Conservation (phyloP, 441 rosid species). For the Macaranga tanarius region DNA sequence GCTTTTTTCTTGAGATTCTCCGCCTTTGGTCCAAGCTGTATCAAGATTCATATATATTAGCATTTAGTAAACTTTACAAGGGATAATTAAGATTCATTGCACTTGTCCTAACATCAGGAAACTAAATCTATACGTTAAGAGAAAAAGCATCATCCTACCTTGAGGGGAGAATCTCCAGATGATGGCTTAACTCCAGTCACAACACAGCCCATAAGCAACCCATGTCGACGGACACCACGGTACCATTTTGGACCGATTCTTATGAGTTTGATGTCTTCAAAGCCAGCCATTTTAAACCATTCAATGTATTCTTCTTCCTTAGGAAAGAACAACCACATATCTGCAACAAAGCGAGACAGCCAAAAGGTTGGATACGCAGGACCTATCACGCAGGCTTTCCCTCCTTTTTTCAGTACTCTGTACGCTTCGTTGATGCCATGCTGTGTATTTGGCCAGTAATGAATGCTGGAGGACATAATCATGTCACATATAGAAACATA, state of each 20-base stretch:
- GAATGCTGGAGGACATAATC: conserved; percentile 54
- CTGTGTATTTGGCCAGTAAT: conserved; percentile 98
- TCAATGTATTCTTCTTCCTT: conserved; percentile 97
- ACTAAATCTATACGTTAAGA: neutral
- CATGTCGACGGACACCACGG: conserved; percentile 94
- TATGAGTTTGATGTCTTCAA: conserved; percentile 72
- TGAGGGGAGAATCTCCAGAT: conserved; percentile 89
- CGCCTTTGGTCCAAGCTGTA: conserved; percentile 58
- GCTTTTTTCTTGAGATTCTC: conserved; percentile 54
- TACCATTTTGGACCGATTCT: conserved; percentile 99
- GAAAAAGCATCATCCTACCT: conserved; percentile 44
- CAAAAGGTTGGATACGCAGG: conserved; percentile 94
- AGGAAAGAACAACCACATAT: conserved; percentile 96
- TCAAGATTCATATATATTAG: neutral
- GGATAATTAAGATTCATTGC: neutral
- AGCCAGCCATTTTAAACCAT: conserved; percentile 88
- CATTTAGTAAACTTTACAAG: neutral
- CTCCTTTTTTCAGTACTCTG: conserved; percentile 84
- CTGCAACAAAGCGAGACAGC: conserved; percentile 92
- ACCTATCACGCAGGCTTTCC: conserved; percentile 86
- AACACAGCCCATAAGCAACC: conserved; percentile 96
- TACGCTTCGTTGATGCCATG: conserved; percentile 94
- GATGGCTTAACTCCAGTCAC: conserved; percentile 87
- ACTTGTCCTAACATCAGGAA: neutral
- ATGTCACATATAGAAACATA: neutral